Evolutionary conservation across 2,329 filamentous ascomycete genomes (phyloP).

Genomic region (Fusarium secorum): DNA sequence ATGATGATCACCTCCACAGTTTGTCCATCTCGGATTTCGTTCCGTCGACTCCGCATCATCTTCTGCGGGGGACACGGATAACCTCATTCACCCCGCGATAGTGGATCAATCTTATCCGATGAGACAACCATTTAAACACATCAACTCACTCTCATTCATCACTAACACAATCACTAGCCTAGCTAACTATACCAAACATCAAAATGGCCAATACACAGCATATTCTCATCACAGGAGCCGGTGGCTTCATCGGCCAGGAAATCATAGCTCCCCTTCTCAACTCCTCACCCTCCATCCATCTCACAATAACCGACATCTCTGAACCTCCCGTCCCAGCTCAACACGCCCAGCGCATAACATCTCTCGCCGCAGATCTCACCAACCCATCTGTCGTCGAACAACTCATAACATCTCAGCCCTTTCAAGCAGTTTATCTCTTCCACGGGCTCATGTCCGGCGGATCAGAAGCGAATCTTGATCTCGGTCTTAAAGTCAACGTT

Average conservation of each 20-base stretch:
- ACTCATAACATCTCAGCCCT: slow-evolving; percentile 43
- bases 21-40: slow-evolving; percentile 24
- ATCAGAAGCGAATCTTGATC: slow-evolving; percentile 65
- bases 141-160: background rate
- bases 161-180: background rate
- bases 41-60: slow-evolving; percentile 29
- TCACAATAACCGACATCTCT: slow-evolving; percentile 66
- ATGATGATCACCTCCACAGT: background rate
- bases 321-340: slow-evolving; percentile 58
- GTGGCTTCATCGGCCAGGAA: slow-evolving; percentile 70
- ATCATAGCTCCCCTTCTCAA: slow-evolving; percentile 64
- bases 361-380: slow-evolving; percentile 40
- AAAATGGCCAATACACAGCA: slow-evolving; percentile 29
- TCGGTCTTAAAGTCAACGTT: slow-evolving; percentile 64
- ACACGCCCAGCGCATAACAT: slow-evolving; percentile 40
- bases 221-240: slow-evolving; percentile 70
- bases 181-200: background rate
- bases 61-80: slow-evolving; percentile 27
- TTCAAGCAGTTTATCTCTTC: slow-evolving; percentile 63
- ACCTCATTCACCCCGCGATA: slow-evolving; percentile 23
- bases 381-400: slow-evolving; percentile 27
- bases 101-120: slow-evolving; percentile 23
- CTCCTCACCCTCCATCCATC: slow-evolving; percentile 45
- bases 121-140: background rate
- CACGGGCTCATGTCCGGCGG: slow-evolving; percentile 72